A percentile compares a stretch with the other conserved stretches of the same genome.
Conservation (phyloP, 2,329 filamentous ascomycete species). For the Sordariomycetes sp. region DNA sequence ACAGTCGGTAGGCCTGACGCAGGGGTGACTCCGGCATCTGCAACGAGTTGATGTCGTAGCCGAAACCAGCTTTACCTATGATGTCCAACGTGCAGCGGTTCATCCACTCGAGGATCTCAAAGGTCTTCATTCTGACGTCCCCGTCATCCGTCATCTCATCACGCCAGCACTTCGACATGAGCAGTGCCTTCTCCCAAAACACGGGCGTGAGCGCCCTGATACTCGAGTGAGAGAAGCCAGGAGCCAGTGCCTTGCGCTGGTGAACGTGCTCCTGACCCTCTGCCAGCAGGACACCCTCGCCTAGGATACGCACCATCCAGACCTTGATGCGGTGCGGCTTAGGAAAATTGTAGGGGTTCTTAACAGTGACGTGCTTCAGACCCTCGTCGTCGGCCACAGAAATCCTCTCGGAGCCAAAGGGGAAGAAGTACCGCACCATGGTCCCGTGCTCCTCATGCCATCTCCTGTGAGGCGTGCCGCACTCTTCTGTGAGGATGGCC, state of each 20-base stretch:
- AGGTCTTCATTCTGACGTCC: constrained; percentile 17
- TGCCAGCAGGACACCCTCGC: constrained; percentile 30
- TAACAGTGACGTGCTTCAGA: constrained; percentile 32
- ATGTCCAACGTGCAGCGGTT: constrained; percentile 33
- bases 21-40: constrained; percentile 23
- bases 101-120: constrained; percentile 31
- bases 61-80: constrained; percentile 30
- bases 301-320: constrained; percentile 33
- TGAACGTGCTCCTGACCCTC: constrained; percentile 30
- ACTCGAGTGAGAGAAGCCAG: constrained; percentile 23
- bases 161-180: constrained; percentile 31
- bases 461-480: constrained; percentile 28
- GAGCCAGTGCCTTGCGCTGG: constrained; percentile 12
- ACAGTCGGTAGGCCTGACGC: constrained; percentile 26
- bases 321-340: constrained; percentile 25
- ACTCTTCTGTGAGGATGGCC: constrained; percentile 28
- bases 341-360: constrained; percentile 29
- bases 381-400: constrained; percentile 32
- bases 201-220: constrained; percentile 25
- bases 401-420: constrained; percentile 31
- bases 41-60: constrained; percentile 28
- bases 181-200: constrained; percentile 29
- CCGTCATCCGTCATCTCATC: constrained; percentile 19
- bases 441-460: constrained; percentile 31
- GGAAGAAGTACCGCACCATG: constrained; percentile 35